Percentiles rank a stretch among this genome's conserved stretches.
Evolutionary conservation across 2,329 filamentous ascomycete species (phyloP).

Genomic region (Pseudocercospora crystallina): DNA sequence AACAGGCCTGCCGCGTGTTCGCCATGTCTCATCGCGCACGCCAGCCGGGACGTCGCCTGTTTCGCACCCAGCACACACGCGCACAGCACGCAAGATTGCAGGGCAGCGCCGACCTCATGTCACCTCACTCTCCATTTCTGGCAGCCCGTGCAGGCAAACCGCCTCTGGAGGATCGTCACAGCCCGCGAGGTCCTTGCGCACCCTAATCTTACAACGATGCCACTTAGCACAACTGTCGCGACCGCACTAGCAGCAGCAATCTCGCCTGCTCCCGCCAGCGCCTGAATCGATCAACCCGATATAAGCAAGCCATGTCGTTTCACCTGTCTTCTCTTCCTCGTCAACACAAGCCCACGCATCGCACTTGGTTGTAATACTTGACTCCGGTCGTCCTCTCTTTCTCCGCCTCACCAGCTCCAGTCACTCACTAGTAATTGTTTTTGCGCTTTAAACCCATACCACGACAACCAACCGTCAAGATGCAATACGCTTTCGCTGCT

Average conservation of each 20-base stretch:
- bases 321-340: conserved; percentile 7
- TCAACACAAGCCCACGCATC: conserved; percentile 14
- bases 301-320: conserved; percentile 21
- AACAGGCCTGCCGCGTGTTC: too few species aligned
- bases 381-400: conserved; percentile 28
- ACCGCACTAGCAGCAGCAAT: conserved; percentile 21
- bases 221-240: conserved; percentile 14
- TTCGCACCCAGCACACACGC: too few species aligned
- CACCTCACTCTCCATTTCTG: too few species aligned
- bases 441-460: conserved; percentile 5
- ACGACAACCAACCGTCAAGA: conserved; percentile 14
- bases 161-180: background rate
- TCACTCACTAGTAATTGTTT: conserved; percentile 20
- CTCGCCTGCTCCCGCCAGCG: conserved; percentile 19
- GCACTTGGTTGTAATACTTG: conserved; percentile 19
- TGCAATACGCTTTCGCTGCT: conserved; percentile 26
- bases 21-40: too few species aligned
- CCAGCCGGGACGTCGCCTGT: too few species aligned
- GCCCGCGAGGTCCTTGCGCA: conserved; percentile 15
- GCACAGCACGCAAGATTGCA: too few species aligned
- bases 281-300: conserved; percentile 16
- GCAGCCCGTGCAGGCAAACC: too few species aligned
- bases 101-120: too few species aligned
- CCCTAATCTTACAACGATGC: conserved; percentile 20
- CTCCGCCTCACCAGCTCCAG: conserved; percentile 12